Evolutionary conservation across 371 early-diverging fungal species (phyloP), one percentile per base, ranked within the genome.

Genomic region (Dinochytrium kinnereticum): DNA sequence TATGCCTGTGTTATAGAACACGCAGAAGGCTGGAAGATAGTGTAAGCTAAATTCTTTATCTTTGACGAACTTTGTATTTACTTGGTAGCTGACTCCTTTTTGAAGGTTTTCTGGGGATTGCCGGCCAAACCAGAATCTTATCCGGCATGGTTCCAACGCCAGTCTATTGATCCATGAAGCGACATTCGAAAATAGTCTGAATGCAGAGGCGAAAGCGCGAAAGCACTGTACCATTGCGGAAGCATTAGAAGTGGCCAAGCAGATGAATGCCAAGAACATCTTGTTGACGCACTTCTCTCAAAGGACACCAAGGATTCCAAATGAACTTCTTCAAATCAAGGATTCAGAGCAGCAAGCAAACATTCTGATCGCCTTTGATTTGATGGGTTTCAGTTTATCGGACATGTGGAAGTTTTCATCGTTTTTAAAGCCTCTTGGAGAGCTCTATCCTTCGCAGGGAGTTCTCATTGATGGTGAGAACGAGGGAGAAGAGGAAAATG

Each of bases 281-380:
- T 76, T 99, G 44, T 81, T 99, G 68, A 99, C 99, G 64, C 99
- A 99, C 80, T 99, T 99, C 77, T 96, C 97, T 79, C 98, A 99
- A 82, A 89, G 99, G 30, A 0, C 72, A 76, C 34, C 84, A 92
- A 2, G 72, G 49, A 26, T 55, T 68, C 24, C 28, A 15, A 2
- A 13, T 15, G 49, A 72, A 31, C 28, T 53, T 53, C 19, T 26
- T 5, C 51, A 39, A 84, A 69, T 13, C 24, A 74, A 81, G 33
- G n/a, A 66, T 15, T 24, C 28, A 38, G 13, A 38, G 2, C 7
- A 39, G 34, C 0, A 50, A 30, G 31, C 70, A 51, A 33, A 51
- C 15, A 88, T 92, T 24, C 92, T 93, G n/a, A 85, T 92, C 55
- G 92, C 92, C 69, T 94, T 93, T 86, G 95, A 95, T 79, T 74